Base-by-base conservation (phyloP, 176 grass and related monocot species). In the Avena atlantica region DNA sequence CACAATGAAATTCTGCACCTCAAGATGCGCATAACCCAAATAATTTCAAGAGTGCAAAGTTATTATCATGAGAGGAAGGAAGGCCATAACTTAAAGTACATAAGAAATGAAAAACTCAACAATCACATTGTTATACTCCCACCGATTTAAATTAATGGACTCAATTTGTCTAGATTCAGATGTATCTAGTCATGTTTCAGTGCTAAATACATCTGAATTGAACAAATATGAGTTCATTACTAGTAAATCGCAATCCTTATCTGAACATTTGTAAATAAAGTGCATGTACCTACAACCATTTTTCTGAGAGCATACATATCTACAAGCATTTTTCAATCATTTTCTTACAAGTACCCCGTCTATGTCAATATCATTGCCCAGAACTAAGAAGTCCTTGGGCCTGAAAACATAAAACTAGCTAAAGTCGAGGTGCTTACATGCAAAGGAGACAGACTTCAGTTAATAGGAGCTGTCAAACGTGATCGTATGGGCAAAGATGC, bases 391-490 rank as follows among this genome's bases (percentile, higher is more conserved):
- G 7, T 7, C n/a, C 0, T 42, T 78, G 1, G 8, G 17, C 4
- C 2, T 20, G 12, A 7, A 29, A 73, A 76, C 70, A 78, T 17
- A 70, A 70, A 80, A 40, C 8, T 25, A 6, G 12, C 8, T 2
- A 34, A 31, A 65, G 2, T 20, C 6, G 37, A 34, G 76, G 89
- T 15, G 6, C 19, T 12, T 6, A 14, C 10, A 2, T 59, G 69
- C 44, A 85, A 88, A 88, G 13, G 9, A 2, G 37, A 4, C 19
- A 31, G 8, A 1, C 44, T 52, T 24, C 16, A 4, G 71, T 16
- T 50, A 29, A 61, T 81, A 31, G 24, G 74, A 52, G 76, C 68
- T 48, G 58, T 48, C 24, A 59, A 79, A 8, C 65, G 85, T 67
- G 37, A 75, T 7, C 19, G 40, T 23, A 3, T 19, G 24, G 84